Base-by-base conservation (phyloP, 2,329 filamentous ascomycete genomes). In the Cercospora zeina region DNA sequence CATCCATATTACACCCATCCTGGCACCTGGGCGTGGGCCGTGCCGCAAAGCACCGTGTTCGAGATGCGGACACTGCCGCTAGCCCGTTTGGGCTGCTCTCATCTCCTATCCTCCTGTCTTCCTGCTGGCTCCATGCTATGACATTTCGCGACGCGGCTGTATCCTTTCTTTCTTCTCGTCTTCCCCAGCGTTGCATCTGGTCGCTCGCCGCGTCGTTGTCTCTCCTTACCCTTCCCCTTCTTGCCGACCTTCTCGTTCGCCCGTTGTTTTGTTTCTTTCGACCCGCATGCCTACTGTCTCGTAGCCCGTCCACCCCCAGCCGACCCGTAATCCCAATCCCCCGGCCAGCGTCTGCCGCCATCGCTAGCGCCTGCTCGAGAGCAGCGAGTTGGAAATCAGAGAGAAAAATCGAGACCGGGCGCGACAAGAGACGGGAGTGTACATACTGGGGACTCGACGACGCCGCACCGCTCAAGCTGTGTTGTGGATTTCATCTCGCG, bases 131-230 rank as follows among this genome's bases (percentile, higher is more conserved):
- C 62, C 68, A 67, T 67, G 67, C 66, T 62, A 62, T 69, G 64
- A 67, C 62, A 67, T 66, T 67, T 67, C 64, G 58, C 64, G 58
- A 51, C 53, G 62, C 63, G 24, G 47, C 53, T 65, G 58, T 65
- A 54, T 61, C 58, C 59, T 66, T 65, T 62, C 63, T 61, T 65
- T 51, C 56, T 66, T 67, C 58, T 64, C 62, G 59, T 63, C 62
- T 67, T 66, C 62, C 24, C 67, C 66, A 68, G 68, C 68, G 65
- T 65, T 68, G 68, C 65, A 51, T 65, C 37, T 64, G 3, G 24
- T 34, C 65, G 64, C 62, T 65, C 62, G 64, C 62, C 63, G 61
- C 62, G 51, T 58, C 45, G 3, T 45, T 45, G 63, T 69, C 67
- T 62, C 65, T 69, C 65, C 53, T 68, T 68, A 59, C 27, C 42